Base-by-base conservation (phyloP, 2,329 filamentous ascomycete genomes). In the Colletotrichum sp. region DNA sequence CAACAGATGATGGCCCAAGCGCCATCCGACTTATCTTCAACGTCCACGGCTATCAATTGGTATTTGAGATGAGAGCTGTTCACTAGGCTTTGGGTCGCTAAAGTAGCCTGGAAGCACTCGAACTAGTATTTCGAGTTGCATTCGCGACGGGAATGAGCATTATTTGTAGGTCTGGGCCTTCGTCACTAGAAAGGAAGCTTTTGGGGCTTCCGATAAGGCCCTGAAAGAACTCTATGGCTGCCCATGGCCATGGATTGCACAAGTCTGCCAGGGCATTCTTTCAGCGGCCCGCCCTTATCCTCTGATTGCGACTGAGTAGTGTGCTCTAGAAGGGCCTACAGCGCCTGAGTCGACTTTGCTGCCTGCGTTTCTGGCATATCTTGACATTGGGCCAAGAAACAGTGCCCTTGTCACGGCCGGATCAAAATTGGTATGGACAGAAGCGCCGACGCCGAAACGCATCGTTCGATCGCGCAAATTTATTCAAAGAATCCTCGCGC, bases 1-100 rank as follows among this genome's bases (percentile, higher is more conserved):
- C n/a, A 64, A 7, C 64, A 14, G 16, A 52, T 52, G 24, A 30
- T 14, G 73, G 70, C 57, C 73, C 57, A 68, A 65, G 70, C 73
- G 64, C 48, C 64, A 28, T 39, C 64, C 21, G 26, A 59, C 26
- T 52, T 65, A 69, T 68, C 39, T 75, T 59, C 18, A 73, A 65
- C 60, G 13, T 26, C 59, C 21, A 60, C 7, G 34, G 34, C 30
- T 21, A 32, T 14, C 34, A 30, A 8, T 64, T 64, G 13, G 26
- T 36, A 21, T 60, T 18, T 60, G 64, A 64, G n/a, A 36, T 28
- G 48, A 16, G 18, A 36, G 16, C 6, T 4, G 5, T 16, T 36
- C 6, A 32, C 21, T 13, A 57, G 18, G 16, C n/a, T 26, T 59
- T 52, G n/a, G 28, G 10, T 5, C 6, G 10, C 43, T 1, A 13